These are phyloP conservation scores for Dissophora globulifera DNA, from an alignment of 192 early-diverging fungal species.

Conservation along the genomic window DNA sequence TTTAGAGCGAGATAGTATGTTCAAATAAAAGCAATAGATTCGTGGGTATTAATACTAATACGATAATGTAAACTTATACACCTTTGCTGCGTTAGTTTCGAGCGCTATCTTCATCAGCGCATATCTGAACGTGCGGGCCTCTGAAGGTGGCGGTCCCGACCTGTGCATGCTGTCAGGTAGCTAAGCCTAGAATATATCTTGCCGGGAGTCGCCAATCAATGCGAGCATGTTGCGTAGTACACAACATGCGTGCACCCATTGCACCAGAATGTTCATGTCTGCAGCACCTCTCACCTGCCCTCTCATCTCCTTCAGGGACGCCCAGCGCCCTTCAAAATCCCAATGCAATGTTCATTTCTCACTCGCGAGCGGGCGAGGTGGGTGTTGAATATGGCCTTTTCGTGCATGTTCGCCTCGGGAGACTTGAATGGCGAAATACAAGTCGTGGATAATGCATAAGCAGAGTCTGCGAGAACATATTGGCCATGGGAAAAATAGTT, in stretches of 20 bases:
- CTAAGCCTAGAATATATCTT: too few species aligned
- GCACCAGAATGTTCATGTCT: neutral
- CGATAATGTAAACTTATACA: too few species aligned
- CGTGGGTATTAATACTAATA: too few species aligned
- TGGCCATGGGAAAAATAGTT: conserved; percentile 1
- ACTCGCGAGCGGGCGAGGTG: conserved; percentile 13
- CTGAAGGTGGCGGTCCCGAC: too few species aligned
- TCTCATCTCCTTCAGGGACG: conserved; percentile 20
- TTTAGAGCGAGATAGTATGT: too few species aligned
- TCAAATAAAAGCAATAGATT: too few species aligned
- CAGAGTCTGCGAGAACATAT: conserved; percentile 15
- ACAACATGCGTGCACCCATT: conserved; percentile 26
- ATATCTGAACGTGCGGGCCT: too few species aligned
- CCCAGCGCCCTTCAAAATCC: conserved; percentile 20
- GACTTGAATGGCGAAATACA: conserved; percentile 15
- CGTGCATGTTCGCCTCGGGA: neutral
- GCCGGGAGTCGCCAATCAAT: conserved; percentile 9
- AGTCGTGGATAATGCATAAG: neutral
- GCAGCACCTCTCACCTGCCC: conserved; percentile 4
- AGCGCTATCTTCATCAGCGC: too few species aligned
- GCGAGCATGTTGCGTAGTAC: conserved; percentile 30
- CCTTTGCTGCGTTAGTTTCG: too few species aligned
- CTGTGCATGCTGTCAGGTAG: too few species aligned
- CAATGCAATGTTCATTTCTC: conserved; percentile 28
- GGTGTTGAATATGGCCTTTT: conserved; percentile 17